Conservation (phyloP, 2,329 filamentous ascomycete genomes). For the Simplicillium sp. region DNA sequence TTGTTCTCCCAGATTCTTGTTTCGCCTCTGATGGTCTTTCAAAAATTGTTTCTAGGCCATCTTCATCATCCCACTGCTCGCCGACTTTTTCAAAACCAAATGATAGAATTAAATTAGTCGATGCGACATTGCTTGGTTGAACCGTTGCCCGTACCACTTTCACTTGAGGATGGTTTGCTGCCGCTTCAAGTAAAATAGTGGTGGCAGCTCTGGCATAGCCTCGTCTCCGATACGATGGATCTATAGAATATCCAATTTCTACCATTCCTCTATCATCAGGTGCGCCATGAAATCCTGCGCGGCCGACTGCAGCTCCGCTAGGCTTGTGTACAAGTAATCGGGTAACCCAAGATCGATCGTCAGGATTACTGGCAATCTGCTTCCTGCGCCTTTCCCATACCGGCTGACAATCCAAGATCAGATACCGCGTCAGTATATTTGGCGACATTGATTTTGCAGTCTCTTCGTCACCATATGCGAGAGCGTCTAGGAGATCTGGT, state of each 20-base stretch:
- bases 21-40: not conserved
- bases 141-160: not conserved
- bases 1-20: too few species aligned
- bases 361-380: not conserved
- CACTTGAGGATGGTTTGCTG: not conserved
- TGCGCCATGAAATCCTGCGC: not conserved
- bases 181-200: not conserved
- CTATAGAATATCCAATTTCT: not conserved
- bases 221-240: not conserved
- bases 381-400: not conserved
- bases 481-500: too few species aligned
- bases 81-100: not conserved
- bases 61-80: not conserved
- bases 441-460: too few species aligned
- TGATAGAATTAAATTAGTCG: not conserved
- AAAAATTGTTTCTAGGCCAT: not conserved
- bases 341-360: not conserved
- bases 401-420: not conserved
- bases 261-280: not conserved
- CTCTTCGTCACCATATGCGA: too few species aligned
- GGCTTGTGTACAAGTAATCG: not conserved
- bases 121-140: not conserved
- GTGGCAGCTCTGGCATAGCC: not conserved
- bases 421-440: too few species aligned
- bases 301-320: not conserved